Base-by-base conservation (phyloP, 139 green algal species). In the Auxenochlorella pyrenoidosa region DNA sequence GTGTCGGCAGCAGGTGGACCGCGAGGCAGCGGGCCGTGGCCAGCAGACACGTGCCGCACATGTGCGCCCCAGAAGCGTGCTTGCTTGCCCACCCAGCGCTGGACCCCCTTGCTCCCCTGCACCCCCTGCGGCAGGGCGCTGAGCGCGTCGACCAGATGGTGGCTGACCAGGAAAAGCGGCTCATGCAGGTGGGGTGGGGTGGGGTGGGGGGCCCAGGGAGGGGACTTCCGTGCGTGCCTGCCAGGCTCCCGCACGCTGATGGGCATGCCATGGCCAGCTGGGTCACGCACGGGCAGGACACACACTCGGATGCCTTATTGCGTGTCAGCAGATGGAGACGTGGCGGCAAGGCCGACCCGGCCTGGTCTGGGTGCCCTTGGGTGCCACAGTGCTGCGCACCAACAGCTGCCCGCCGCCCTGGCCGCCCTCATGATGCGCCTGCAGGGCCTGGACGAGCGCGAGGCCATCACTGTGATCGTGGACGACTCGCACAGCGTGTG, bases 401-500 rank as follows among this genome's bases (percentile, higher is more conserved):
- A n/a, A 26, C 63, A 38, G 63, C 16, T 76, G 70, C 34, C 15
- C 30, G 30, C 66, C 32, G 13, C 66, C 66, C 34, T 30, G 5
- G 18, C 36, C 41, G 15, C 36, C 36, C n/a, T 43, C 16, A 0
- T 26, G 30, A 54, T 24, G 34, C 75, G 2, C 13, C 58, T 22
- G 19, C 71, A 87, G 72, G 88, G 88, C 36, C 63, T 88, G 75
- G 63, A 43, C 34, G 82, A 83, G 43, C 43, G 82, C 2, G 87
- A 88, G n/a, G n/a, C 71, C 18, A 83, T 94, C 60, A 92, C 96
- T 18, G 75, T 98, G 54, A 97, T 99, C 38, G 66, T 99, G 71
- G 97, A 99, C 86, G 97, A 99, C 94, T 98, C 95, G 5, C 91
- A 94, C 80, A 82, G 43, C 26, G 96, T 99, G 83, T 99, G 96